Percentiles rank a stretch among this genome's conserved stretches.
phyloP scores from a whole-genome alignment of 768 basidiomycete genomes.

The Thelephora ganbajun region DNA sequence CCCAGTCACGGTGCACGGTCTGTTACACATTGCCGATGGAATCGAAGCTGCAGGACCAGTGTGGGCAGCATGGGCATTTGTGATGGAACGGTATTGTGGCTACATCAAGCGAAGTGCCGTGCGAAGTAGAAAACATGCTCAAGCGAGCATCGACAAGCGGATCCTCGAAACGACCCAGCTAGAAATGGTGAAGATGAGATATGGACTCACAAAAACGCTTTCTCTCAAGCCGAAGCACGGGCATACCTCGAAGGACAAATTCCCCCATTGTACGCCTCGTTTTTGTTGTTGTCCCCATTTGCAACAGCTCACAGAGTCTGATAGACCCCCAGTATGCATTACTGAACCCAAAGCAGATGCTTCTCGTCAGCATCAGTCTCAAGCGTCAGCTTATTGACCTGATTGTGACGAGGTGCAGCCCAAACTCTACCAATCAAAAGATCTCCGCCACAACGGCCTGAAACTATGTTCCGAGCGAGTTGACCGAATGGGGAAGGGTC shows the following conservation, averaged over 20 bases:
- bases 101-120: conserved; percentile 9
- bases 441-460: conserved; percentile 3
- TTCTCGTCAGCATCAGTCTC: background rate
- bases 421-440: conserved; percentile 2
- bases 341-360: background rate
- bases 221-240: too few relatives aligned
- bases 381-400: background rate
- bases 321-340: too few relatives aligned
- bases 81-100: conserved; percentile 18
- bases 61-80: conserved; percentile 18
- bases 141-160: conserved; percentile 7
- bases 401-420: background rate
- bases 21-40: conserved; percentile 17
- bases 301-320: too few relatives aligned
- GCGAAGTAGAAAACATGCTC: conserved; percentile 10
- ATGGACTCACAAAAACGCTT: conserved; percentile 2
- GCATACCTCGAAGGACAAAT: too few relatives aligned
- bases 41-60: conserved; percentile 12
- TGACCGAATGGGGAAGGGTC: conserved; percentile 14
- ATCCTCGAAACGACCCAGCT: conserved; percentile 6
- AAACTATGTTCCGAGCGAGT: conserved; percentile 5
- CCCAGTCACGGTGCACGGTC: conserved; percentile 18
- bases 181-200: conserved; percentile 7
- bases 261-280: too few relatives aligned
- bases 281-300: too few relatives aligned